Conservation (phyloP, 2,329 filamentous ascomycete genomes). For the Neurospora sp. region DNA sequence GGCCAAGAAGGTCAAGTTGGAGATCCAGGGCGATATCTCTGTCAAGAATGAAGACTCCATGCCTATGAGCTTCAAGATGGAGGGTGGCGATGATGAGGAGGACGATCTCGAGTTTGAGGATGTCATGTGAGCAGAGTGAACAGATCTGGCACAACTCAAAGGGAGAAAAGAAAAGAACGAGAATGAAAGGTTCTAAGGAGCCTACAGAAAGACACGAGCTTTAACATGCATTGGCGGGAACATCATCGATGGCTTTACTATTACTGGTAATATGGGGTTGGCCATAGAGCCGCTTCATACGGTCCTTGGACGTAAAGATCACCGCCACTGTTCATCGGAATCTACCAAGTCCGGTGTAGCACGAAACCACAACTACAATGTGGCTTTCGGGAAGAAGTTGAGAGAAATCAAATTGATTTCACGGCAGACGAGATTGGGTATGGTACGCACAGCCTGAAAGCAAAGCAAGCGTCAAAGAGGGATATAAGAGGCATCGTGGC, state of each 20-base stretch:
- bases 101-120: conserved; percentile 52
- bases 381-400: too few relatives aligned
- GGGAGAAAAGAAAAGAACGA: not conserved
- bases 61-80: conserved; percentile 14
- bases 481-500: not conserved
- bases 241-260: not conserved
- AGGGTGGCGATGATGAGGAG: conserved; percentile 37
- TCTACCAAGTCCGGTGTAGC: not conserved
- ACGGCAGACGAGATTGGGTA: not conserved
- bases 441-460: not conserved
- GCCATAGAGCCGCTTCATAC: not conserved
- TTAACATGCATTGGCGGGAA: not conserved
- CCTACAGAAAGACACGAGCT: not conserved
- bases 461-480: not conserved
- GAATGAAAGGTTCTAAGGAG: not conserved
- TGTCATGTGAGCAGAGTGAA: conserved; percentile 24
- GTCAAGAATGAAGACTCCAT: conserved; percentile 10
- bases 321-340: not conserved
- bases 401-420: too few relatives aligned
- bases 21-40: conserved; percentile 26
- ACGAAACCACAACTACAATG: too few relatives aligned
- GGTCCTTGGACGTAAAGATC: not conserved
- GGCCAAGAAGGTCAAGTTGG: conserved; percentile 53
- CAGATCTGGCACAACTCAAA: not conserved
- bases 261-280: not conserved